Conservation (phyloP, 2,329 filamentous ascomycete species). For the Leptoxyphium fumago region DNA sequence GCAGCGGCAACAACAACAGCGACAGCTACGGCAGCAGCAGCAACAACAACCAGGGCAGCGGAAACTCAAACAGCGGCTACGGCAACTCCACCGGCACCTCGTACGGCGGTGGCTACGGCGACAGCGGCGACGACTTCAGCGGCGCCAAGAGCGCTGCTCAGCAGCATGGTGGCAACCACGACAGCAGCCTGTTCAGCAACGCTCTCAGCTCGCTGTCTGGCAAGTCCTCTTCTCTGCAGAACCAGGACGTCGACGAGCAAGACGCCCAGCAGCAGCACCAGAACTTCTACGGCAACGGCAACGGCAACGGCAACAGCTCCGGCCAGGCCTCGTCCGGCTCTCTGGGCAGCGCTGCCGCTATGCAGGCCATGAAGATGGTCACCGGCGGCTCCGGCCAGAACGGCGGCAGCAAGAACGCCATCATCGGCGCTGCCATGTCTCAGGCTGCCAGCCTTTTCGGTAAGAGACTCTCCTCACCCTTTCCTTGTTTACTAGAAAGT, state of each 20-base stretch:
- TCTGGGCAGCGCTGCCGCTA: conserved; percentile 57
- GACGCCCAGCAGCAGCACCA: conserved; percentile 62
- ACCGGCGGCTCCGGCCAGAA: conserved; percentile 20
- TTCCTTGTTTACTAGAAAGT: neutral
- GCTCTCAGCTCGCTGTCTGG: conserved; percentile 42
- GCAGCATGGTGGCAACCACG: conserved; percentile 34
- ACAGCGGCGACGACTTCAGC: conserved; percentile 35
- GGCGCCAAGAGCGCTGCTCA: conserved; percentile 41
- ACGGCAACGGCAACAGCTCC: conserved; percentile 35
- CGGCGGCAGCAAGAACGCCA: conserved; percentile 51
- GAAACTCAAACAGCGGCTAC: conserved; percentile 10
- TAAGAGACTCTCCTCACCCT: conserved; percentile 4
- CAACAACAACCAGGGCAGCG: conserved; percentile 12
- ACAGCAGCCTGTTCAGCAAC: conserved; percentile 38
- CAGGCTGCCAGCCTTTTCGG: conserved; percentile 67
- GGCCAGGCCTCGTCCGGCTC: conserved; percentile 29
- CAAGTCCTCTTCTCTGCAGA: conserved; percentile 34
- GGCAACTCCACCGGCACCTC: conserved; percentile 27
- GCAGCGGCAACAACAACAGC: conserved; percentile 17
- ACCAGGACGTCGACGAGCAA: conserved; percentile 45
- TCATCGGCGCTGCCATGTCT: conserved; percentile 74
- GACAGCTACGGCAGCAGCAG: conserved; percentile 15
- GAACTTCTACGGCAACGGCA: conserved; percentile 44
- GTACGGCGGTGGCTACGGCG: conserved; percentile 25
- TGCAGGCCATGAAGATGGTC: conserved; percentile 74